phyloP scores from a whole-genome alignment of 2,329 filamentous ascomycete species.

The Ophiostoma pallidulum region DNA sequence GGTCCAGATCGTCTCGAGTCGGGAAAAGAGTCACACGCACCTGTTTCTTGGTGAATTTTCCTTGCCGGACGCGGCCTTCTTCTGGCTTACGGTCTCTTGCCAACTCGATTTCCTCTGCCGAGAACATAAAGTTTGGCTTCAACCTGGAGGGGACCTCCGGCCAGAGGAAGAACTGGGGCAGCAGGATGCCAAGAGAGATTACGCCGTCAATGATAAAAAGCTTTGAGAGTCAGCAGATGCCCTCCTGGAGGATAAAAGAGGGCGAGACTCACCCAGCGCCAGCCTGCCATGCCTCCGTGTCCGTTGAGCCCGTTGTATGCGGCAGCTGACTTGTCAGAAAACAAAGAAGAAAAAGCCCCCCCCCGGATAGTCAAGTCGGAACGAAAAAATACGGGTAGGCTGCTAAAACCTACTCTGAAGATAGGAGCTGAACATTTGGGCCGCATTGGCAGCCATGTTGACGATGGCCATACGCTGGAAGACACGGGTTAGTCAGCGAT shows the following conservation, averaged over 20 bases:
- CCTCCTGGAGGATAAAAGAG: background rate
- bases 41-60: slow-evolving; percentile 12
- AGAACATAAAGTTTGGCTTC: slow-evolving; percentile 21
- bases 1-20: too few relatives aligned
- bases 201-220: slow-evolving; percentile 47
- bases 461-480: slow-evolving; percentile 14
- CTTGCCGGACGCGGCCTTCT: slow-evolving; percentile 13
- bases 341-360: too few relatives aligned
- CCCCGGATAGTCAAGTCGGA: too few relatives aligned
- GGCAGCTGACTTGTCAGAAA: too few relatives aligned
- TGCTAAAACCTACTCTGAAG: too few relatives aligned
- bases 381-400: too few relatives aligned
- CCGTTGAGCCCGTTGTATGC: slow-evolving; percentile 42
- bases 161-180: slow-evolving; percentile 39
- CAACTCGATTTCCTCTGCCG: slow-evolving; percentile 8
- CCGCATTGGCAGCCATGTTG: slow-evolving; percentile 15
- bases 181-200: slow-evolving; percentile 42
- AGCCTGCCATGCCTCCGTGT: slow-evolving; percentile 37
- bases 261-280: slow-evolving; percentile 34
- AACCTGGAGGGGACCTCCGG: slow-evolving; percentile 31
- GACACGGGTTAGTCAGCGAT: background rate
- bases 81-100: slow-evolving; percentile 13
- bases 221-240: background rate
- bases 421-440: slow-evolving; percentile 23
- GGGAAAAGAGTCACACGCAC: too few relatives aligned